Base-by-base conservation (phyloP, 176 grass and related monocot genomes). In the Lolium multiflorum region DNA sequence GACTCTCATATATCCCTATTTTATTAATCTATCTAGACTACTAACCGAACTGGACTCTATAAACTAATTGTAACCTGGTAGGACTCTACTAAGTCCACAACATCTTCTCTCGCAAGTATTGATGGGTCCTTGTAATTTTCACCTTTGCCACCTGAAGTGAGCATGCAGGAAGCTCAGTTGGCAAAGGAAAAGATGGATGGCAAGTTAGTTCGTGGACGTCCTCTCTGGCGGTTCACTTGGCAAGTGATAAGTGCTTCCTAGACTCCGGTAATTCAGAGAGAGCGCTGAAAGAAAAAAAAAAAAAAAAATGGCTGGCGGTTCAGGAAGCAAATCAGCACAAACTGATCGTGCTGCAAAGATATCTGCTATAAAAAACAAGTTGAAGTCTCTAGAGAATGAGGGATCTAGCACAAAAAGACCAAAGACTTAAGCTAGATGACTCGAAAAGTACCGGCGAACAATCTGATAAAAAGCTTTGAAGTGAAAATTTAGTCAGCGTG, bases 171-270 rank as follows among this genome's bases (percentile, higher is more conserved):
- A 90, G 96, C 91, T 61, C 88, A 86, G 91, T 71, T 91, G 78
- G 93, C 96, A 69, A 98, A 98, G 91, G 73, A 87, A 66, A 94
- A 95, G 74, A 95, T 95, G 93, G 92, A 95, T 28, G 96, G 96
- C 11, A 95, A 67, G 84, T 89, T 98, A 25, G 52, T 91, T 24
- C 79, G 90, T 14, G 91, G 93, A 37, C 88, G 91, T 56, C 96
- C n/a, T n/a, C 93, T 51, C 78, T 98, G 80, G 91, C 89, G 12
- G 96, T 98, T 55, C 92, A 92, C 37, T 82, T 98, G n/a, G 91
- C 93, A 78, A 95, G 89, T 67, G 93, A 95, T 83, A 98, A 89
- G 89, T 70, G 82, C 50, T 83, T 82, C 67, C 31, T 76, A 16
- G 89, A 89, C 21, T 87, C 78, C 1, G 10, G 43, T 21, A 76